Conservation (phyloP, 108 stramenopile species). For the Cyclotella choctawhatcheeana region DNA sequence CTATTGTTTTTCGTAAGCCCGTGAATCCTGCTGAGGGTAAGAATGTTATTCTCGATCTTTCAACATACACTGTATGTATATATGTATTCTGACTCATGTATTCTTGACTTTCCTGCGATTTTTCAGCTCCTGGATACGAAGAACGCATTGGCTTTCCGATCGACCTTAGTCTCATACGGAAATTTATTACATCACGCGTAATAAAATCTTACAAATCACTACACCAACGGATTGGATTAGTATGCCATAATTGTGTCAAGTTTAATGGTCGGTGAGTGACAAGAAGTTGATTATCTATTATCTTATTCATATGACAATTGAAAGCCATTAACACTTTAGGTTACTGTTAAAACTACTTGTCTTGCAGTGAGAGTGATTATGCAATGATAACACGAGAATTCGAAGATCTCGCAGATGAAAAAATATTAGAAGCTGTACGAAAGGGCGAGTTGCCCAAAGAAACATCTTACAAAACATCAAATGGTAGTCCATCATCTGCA, state of each 20-base stretch:
- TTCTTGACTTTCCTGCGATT: no score
- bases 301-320: no score
- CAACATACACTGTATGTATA: no score
- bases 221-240: slow-evolving; percentile 64
- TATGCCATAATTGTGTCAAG: slow-evolving; percentile 79
- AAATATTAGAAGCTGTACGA: slow-evolving; percentile 41
- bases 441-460: no score
- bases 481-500: no score
- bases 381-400: slow-evolving; percentile 77
- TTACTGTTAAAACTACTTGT: background rate
- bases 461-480: no score
- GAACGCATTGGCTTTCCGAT: slow-evolving; percentile 83
- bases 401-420: slow-evolving; percentile 63
- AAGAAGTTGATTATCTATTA: no score
- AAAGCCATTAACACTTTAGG: background rate
- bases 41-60: slow-evolving; percentile 1
- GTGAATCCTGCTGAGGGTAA: slow-evolving; percentile 66
- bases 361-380: slow-evolving; percentile 71
- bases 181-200: slow-evolving; percentile 65
- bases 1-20: slow-evolving; percentile 81
- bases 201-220: slow-evolving; percentile 64
- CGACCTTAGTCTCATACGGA: slow-evolving; percentile 76
- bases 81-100: no score
- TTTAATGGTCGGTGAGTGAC: slow-evolving; percentile 64
- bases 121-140: slow-evolving; percentile 75